Base-by-base conservation (phyloP, 2,329 filamentous ascomycete species). In the Fusarium aywerte region DNA sequence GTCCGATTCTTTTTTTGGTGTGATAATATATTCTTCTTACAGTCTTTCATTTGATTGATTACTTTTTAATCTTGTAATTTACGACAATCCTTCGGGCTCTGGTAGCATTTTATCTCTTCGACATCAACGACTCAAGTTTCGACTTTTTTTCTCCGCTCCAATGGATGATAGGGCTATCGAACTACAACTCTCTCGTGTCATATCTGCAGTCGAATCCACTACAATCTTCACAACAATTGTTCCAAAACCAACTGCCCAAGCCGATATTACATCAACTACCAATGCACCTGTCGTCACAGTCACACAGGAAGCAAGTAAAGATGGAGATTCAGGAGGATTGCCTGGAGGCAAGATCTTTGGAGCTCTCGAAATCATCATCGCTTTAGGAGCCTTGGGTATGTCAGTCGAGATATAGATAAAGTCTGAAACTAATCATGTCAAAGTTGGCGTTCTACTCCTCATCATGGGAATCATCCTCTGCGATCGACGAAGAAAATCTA, bases 161-260 rank as follows among this genome's bases (percentile, higher is more conserved):
- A 67, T 69, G 52, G 62, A 69, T n/a, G 36, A 56, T 27, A 8
- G 53, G 6, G 45, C 56, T 25, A 32, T 73, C 7, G 58, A 70
- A n/a, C 49, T 58, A 31, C 60, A 73, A 54, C 39, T 73, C 15
- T 73, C 71, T 0, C 65, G 67, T 5, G 47, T 73, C 21, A 64
- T 73, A 7, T 72, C 67, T 5, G 71, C 70, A 2, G 42, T 58
- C 9, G 69, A 72, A 44, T 48, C 59, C 16, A 73, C 70, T 2
- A 73, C 70, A 8, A 57, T 73, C 7, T 73, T 67, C 27, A 73
- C 70, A 3, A 50, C 70, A 2, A 73, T 73, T 25, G 61, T 68
- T 6, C 70, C 70, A 1, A 58, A 48, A 3, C 45, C 44, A 11
- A 60, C 66, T 3, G 45, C 56, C 4, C 32, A 62, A 21, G 52